phyloP scores from a whole-genome alignment of 169 alveolate species.

The Plasmodium chabaudi region DNA sequence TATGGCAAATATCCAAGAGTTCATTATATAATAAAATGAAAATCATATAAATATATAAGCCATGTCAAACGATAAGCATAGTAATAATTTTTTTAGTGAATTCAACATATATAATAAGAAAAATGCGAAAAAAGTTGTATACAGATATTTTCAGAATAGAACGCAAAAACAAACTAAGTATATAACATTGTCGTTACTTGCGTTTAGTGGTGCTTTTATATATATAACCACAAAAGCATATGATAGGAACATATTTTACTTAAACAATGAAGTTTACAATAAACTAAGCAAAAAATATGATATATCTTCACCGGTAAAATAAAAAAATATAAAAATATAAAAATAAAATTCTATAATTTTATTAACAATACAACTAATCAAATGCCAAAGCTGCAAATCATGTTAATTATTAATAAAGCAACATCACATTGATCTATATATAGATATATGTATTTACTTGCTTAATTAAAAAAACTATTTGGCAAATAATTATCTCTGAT shows the following conservation, averaged over 20 bases:
- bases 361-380: no score
- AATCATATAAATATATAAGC: slow-evolving; percentile 11
- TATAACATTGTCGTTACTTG: slow-evolving; percentile 64
- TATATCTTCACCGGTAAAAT: slow-evolving; percentile 72
- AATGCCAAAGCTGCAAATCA: no score
- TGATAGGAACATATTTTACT: slow-evolving; percentile 72
- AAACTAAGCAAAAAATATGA: slow-evolving; percentile 57
- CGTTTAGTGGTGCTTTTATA: slow-evolving; percentile 53
- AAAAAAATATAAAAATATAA: neutral
- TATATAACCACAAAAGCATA: slow-evolving; percentile 69
- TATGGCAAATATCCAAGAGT: neutral
- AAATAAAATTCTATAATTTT: neutral
- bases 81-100: slow-evolving; percentile 74
- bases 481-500: no score
- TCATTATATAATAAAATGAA: slow-evolving; percentile 1
- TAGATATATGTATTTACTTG: no score
- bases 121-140: slow-evolving; percentile 70
- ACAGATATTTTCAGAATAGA: slow-evolving; percentile 76
- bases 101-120: slow-evolving; percentile 71
- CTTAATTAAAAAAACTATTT: no score
- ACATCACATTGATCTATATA: no score
- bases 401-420: no score
- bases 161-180: slow-evolving; percentile 75
- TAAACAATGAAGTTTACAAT: slow-evolving; percentile 73
- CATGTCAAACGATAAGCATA: slow-evolving; percentile 74